Conservation (phyloP, 345 rosid genomes). For the Rhodomyrtus tomentosa region DNA sequence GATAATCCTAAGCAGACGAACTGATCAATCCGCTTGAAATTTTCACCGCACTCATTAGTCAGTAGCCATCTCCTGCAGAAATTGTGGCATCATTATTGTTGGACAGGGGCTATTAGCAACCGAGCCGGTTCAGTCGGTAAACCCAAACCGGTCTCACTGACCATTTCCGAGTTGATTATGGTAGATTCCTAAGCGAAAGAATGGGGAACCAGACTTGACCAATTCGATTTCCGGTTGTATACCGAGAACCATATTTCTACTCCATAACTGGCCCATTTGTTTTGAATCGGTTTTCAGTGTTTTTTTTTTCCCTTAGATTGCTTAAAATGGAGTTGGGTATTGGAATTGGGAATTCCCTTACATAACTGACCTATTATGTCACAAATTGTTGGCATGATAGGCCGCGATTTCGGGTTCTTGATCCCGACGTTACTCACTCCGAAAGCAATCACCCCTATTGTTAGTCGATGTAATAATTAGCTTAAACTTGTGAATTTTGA, state of each 20-base stretch:
- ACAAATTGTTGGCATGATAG: background rate
- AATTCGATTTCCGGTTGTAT: background rate
- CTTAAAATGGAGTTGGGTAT: background rate
- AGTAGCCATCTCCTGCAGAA: background rate
- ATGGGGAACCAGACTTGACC: background rate
- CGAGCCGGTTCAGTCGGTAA: background rate
- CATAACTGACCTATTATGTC: background rate
- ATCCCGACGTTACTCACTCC: background rate
- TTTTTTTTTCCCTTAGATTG: too few species aligned
- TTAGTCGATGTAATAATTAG: background rate
- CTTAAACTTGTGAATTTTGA: background rate
- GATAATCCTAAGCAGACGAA: background rate
- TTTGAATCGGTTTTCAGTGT: background rate
- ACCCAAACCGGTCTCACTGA: rapidly evolving
- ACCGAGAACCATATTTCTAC: background rate
- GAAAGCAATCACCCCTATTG: background rate
- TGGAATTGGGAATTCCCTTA: background rate
- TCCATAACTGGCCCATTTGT: background rate
- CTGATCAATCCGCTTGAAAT: background rate
- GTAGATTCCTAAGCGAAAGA: background rate
- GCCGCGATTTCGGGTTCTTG: background rate
- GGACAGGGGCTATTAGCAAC: too few species aligned
- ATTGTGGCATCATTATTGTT: background rate
- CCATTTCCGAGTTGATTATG: rapidly evolving
- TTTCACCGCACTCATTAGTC: background rate